Percentiles rank a stretch among this genome's conserved stretches.
phyloP scores from a whole-genome alignment of 306 rosid species.

The Cotoneaster glaucophyllus region DNA sequence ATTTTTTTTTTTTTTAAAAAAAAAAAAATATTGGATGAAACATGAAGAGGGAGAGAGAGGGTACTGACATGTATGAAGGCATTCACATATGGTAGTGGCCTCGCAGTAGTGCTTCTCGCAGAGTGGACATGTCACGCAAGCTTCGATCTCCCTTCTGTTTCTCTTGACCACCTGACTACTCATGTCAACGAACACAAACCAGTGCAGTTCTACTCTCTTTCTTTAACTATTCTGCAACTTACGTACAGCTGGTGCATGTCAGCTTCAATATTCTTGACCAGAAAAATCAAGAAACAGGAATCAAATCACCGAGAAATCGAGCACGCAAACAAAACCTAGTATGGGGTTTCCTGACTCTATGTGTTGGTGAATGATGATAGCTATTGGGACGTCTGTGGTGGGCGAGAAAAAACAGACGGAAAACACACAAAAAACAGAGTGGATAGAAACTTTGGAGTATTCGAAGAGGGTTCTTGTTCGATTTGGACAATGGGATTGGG shows the following conservation, averaged over 20 bases:
- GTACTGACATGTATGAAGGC: constrained; percentile 86
- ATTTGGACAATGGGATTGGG: constrained; percentile 29
- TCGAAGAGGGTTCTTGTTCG: constrained; percentile 34
- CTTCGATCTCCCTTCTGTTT: constrained; percentile 42
- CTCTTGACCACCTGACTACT: constrained; percentile 35
- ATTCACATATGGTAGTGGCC: constrained; percentile 88
- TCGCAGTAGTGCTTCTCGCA: constrained; percentile 55
- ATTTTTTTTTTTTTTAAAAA: too few species aligned
- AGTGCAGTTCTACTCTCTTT: background rate
- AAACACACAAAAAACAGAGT: background rate
- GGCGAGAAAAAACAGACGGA: constrained; percentile 1
- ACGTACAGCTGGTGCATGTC: constrained; percentile 57
- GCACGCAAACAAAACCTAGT: background rate
- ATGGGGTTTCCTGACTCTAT: background rate
- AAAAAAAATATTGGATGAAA: background rate
- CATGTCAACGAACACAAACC: constrained; percentile 10
- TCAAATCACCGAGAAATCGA: background rate
- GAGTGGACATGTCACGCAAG: constrained; percentile 80
- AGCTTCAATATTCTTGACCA: background rate
- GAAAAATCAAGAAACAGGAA: background rate
- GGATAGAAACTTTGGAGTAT: constrained; percentile 18
- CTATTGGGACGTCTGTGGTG: constrained; percentile 3
- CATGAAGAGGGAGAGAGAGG: background rate
- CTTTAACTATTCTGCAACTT: background rate
- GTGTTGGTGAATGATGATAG: background rate